Evolutionary conservation across 306 rosid species (phyloP), one percentile per base, ranked within the genome.

Genomic region (Prunus davidiana): DNA sequence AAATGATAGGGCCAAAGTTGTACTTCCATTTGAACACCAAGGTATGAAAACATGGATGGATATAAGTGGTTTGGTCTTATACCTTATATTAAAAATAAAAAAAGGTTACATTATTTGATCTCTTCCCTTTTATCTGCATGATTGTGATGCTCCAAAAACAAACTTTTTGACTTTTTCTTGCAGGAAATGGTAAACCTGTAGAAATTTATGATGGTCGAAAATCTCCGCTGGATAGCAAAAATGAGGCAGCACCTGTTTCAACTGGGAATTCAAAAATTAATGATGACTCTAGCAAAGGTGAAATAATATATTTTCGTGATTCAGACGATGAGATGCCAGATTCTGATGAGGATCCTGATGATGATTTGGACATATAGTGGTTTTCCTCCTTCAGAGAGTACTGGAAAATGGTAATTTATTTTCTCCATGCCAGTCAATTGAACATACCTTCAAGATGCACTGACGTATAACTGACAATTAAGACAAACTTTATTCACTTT

Each of bases 291-390:
- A 65, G 88, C 78, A 86, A 73, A 34, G 98, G 98, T 8, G 98
- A 94, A 91, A 94, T 94, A 69, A 80, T 90, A 82, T 94, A 92
- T 82, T 89, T 82, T 25, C 95, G 96, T 3, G 98, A 94, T 82
- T 94, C 98, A 13, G 98, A 94, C 54, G 98, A 89, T 75, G 97
- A 94, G 88, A 94, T 87, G 91, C 98, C 97, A 57, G 98, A 94
- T 83, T 94, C 98, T 64, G 98, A 92, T 78, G 98, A 94, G 86
- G 98, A 94, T 79, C 98, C 97, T 30, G 97, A 92, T 76, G 97
- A 94, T 87, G 98, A 94, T 86, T 83, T 92, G 79, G 98, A 94
- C 78, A 94, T 94, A 76, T 94, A 74, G 86, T 47, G 51, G 14
- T 52, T 76, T 34, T 61, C 15, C 66, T 20, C 13, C 14, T 69